Conservation (phyloP, 2,329 filamentous ascomycete genomes). For the Leptoxyphium fumago region DNA sequence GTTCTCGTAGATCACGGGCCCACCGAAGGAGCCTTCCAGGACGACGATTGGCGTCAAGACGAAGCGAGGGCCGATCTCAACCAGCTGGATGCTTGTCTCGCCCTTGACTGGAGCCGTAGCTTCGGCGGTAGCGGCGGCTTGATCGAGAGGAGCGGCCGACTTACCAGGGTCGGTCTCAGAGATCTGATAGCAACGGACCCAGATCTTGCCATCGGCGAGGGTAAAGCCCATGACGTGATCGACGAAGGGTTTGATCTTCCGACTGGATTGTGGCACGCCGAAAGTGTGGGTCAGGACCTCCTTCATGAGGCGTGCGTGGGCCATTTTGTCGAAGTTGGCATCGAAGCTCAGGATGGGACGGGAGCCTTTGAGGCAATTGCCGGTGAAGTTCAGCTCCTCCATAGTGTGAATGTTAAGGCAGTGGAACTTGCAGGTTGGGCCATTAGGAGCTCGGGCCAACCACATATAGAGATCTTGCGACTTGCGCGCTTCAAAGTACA, state of each 20-base stretch:
- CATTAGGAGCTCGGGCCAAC: constrained; percentile 82
- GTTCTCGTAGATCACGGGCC: constrained; percentile 95
- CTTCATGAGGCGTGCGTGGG: constrained; percentile 70
- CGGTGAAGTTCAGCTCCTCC: constrained; percentile 92
- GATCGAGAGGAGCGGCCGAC: constrained; percentile 23
- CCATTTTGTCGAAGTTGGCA: constrained; percentile 53
- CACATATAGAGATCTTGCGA: constrained; percentile 88
- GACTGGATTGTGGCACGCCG: constrained; percentile 74
- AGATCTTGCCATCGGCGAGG: constrained; percentile 83
- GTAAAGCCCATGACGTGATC: constrained; percentile 93
- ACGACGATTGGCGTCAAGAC: constrained; percentile 91
- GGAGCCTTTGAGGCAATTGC: constrained; percentile 90
- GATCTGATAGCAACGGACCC: constrained; percentile 91
- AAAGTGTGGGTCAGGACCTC: constrained; percentile 84
- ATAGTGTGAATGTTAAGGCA: constrained; percentile 74
- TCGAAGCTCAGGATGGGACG: constrained; percentile 88
- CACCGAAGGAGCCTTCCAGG: constrained; percentile 85
- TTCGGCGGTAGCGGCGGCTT: constrained; percentile 24
- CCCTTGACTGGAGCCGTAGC: constrained; percentile 26
- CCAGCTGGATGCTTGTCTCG: constrained; percentile 64
- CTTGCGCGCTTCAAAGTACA: constrained; percentile 93
- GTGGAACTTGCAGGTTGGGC: constrained; percentile 61
- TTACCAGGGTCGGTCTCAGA: constrained; percentile 59
- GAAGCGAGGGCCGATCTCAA: constrained; percentile 89
- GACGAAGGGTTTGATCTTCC: constrained; percentile 88